Conservation (phyloP, 441 rosid genomes). For the Populus hybrid region DNA sequence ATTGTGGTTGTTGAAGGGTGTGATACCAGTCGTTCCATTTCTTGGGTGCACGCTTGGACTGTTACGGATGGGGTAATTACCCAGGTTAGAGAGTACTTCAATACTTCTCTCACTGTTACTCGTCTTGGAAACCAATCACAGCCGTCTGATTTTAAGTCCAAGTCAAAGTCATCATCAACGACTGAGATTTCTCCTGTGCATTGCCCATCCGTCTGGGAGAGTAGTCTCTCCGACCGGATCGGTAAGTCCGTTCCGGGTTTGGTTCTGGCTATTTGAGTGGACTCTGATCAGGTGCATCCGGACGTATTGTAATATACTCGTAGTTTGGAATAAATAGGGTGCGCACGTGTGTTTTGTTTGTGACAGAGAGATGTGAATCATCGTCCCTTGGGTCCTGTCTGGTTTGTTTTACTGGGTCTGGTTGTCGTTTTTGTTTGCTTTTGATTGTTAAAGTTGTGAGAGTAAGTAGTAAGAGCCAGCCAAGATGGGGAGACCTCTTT, state of each 20-base stretch:
- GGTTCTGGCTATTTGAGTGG: constrained; percentile 56
- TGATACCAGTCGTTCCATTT: constrained; percentile 32
- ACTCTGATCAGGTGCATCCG: constrained; percentile 14
- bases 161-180: constrained; percentile 11
- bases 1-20: constrained; percentile 56
- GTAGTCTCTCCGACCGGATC: constrained; percentile 55
- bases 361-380: constrained; percentile 16
- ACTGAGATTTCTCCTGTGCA: constrained; percentile 42
- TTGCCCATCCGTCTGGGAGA: constrained; percentile 81
- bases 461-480: background rate
- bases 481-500: background rate
- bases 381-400: background rate
- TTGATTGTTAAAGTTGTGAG: background rate
- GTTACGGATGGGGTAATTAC: no score
- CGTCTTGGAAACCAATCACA: constrained; percentile 24
- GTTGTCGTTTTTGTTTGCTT: background rate
- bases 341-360: constrained; percentile 1
- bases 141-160: constrained; percentile 14
- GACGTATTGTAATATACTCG: no score
- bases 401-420: background rate
- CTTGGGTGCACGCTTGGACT: constrained; percentile 21
- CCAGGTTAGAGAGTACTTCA: no score
- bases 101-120: no score
- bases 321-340: constrained; percentile 3
- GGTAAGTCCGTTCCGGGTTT: constrained; percentile 84